Percentiles rank a stretch among this genome's conserved stretches.
phyloP scores from a whole-genome alignment of 1,284 basidiomycete genomes.

The Polyporus tsugae region DNA sequence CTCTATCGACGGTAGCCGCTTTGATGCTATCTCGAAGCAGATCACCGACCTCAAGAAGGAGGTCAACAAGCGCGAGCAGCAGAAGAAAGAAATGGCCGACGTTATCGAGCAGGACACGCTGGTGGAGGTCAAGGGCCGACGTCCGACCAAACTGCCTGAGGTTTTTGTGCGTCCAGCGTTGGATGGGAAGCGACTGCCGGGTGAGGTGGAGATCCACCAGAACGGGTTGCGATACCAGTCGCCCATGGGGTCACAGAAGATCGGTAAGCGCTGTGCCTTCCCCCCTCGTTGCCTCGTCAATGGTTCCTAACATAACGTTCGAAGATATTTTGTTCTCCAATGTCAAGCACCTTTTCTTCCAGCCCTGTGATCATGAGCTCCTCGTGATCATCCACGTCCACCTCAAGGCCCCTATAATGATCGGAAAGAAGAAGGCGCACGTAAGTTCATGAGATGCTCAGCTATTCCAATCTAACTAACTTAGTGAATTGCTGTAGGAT shows the following conservation, averaged over 20 bases:
- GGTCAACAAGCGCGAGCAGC: constrained; percentile 96
- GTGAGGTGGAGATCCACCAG: constrained; percentile 97
- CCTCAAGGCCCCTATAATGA: constrained; percentile 96
- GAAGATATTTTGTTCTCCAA: constrained; percentile 95
- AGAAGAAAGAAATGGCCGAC: constrained; percentile 98
- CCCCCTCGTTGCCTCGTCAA: no score
- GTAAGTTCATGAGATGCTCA: constrained; percentile 51
- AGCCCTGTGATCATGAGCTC: constrained; percentile 97
- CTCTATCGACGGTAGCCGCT: constrained; percentile 88
- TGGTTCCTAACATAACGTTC: neutral
- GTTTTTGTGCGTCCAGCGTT: constrained; percentile 94
- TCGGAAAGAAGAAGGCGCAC: constrained; percentile 98
- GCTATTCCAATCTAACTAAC: neutral
- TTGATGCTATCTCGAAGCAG: constrained; percentile 89
- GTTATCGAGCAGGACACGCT: constrained; percentile 95
- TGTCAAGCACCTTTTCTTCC: constrained; percentile 99
- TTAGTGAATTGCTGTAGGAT: constrained; percentile 61
- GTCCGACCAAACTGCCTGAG: constrained; percentile 87
- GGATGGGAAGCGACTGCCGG: constrained; percentile 92
- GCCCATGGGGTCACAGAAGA: constrained; percentile 88
- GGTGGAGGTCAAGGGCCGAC: constrained; percentile 85
- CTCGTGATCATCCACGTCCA: constrained; percentile 96
- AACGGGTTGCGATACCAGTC: constrained; percentile 97
- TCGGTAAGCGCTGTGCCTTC: constrained; percentile 63
- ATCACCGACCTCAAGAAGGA: constrained; percentile 97